Base-by-base conservation (phyloP, 768 basidiomycete species). In the Naganishia randhawae region DNA sequence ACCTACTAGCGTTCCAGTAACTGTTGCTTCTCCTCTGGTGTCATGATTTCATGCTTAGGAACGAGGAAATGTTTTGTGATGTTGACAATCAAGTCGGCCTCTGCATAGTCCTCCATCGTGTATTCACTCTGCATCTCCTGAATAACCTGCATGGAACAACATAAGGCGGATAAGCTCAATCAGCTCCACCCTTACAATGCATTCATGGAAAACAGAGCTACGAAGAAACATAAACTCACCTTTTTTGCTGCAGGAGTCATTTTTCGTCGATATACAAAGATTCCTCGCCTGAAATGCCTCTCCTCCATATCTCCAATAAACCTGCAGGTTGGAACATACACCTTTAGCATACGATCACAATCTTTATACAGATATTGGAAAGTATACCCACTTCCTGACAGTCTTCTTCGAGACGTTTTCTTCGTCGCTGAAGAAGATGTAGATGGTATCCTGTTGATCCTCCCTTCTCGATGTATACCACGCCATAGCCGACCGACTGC, bases 171-270 rank as follows among this genome's bases (percentile, higher is more conserved):
- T n/a, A n/a, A n/a, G n/a, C n/a, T n/a, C n/a, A n/a, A n/a, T n/a
- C n/a, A n/a, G n/a, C n/a, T n/a, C n/a, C n/a, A n/a, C n/a, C n/a
- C n/a, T n/a, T n/a, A n/a, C n/a, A n/a, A n/a, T n/a, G n/a, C n/a
- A n/a, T n/a, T n/a, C n/a, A n/a, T n/a, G n/a, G n/a, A n/a, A n/a
- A n/a, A n/a, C n/a, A n/a, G n/a, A n/a, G n/a, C n/a, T n/a, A n/a
- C n/a, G n/a, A n/a, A 48, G 35, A 14, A 39, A 31, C 37, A 6
- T 16, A 53, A 27, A 73, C 82, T 74, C 71, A 91, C 95, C 83
- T 97, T 98, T 77, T 90, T 87, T 14, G 96, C 96, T 9, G 93
- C 91, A 10, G 95, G 91, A 11, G 96, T 97, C 90, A 99, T 94
- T 74, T 88, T 92, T 54, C 90, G 91, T 8, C 92, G 88, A 82